phyloP scores from a whole-genome alignment of 768 basidiomycete species.

The Roridomyces roridus region DNA sequence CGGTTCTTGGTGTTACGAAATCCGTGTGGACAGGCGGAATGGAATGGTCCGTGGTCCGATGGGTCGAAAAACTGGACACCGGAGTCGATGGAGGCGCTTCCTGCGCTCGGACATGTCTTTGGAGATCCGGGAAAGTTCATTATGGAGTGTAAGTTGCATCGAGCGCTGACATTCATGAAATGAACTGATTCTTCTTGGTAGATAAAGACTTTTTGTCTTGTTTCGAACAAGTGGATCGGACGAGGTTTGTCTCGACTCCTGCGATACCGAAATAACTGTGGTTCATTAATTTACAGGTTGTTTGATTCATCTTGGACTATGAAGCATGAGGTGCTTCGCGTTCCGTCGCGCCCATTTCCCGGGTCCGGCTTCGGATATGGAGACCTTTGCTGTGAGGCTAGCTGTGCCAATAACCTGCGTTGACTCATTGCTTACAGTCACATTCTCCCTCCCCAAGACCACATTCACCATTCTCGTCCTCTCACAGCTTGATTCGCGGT shows the following conservation, averaged over 20 bases:
- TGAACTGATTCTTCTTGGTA: slow-evolving; percentile 22
- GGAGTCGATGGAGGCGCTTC: slow-evolving; percentile 54
- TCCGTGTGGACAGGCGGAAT: slow-evolving; percentile 58
- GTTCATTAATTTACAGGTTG: not conserved
- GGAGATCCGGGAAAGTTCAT: slow-evolving; percentile 61
- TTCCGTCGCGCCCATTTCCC: slow-evolving; percentile 16
- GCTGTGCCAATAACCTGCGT: not conserved
- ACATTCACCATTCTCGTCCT: slow-evolving; percentile 53
- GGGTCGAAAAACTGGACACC: slow-evolving; percentile 63
- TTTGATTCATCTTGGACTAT: slow-evolving; percentile 22
- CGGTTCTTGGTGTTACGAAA: slow-evolving; percentile 59
- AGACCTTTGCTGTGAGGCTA: slow-evolving; percentile 48
- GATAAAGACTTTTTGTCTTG: slow-evolving; percentile 53
- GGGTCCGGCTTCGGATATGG: slow-evolving; percentile 38
- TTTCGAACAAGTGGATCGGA: slow-evolving; percentile 55
- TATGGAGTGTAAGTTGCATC: slow-evolving; percentile 54
- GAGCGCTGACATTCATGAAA: not conserved
- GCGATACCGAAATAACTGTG: no score
- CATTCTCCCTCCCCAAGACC: slow-evolving; percentile 43
- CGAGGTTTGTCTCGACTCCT: no score
- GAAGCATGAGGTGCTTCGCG: slow-evolving; percentile 14
- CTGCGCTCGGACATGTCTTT: slow-evolving; percentile 50
- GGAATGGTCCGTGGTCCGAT: slow-evolving; percentile 61
- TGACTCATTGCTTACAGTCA: slow-evolving; percentile 40
- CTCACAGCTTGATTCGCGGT: slow-evolving; percentile 51